Conservation (phyloP, 768 basidiomycete genomes). For the Clitopilus passeckerianus region DNA sequence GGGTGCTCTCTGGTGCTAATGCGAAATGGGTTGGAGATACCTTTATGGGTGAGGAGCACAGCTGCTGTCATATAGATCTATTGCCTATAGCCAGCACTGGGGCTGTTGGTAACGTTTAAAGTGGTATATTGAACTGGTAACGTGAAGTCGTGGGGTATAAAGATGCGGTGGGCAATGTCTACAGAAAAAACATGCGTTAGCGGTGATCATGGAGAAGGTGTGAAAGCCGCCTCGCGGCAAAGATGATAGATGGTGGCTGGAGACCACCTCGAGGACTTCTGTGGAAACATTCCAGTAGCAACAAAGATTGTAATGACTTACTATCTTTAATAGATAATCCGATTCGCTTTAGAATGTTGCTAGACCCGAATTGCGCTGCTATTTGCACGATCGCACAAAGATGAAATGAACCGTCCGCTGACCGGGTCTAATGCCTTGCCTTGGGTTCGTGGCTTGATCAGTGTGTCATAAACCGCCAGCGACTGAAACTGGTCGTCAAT, state of each 20-base stretch:
- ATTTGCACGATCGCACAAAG: neutral
- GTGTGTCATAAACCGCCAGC: neutral
- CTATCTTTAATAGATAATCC: neutral
- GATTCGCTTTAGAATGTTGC: neutral
- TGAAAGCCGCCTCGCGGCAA: neutral
- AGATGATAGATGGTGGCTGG: neutral
- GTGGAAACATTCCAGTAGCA: neutral
- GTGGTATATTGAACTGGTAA: neutral
- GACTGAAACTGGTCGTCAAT: neutral
- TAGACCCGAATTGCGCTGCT: neutral
- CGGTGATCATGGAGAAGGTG: neutral
- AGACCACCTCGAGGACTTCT: neutral
- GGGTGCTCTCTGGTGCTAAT: slow-evolving; percentile 16
- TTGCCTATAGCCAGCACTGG: slow-evolving; percentile 25
- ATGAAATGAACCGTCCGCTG: slow-evolving; percentile 1
- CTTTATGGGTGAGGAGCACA: neutral
- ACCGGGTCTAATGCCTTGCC: neutral
- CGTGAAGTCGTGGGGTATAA: neutral
- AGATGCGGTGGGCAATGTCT: neutral
- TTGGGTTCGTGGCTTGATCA: neutral
- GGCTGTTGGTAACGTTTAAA: slow-evolving; percentile 20
- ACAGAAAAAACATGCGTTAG: neutral
- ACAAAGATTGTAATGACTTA: neutral
- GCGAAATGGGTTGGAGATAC: slow-evolving; percentile 1
- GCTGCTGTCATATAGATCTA: slow-evolving; percentile 4